A percentile compares a stretch with the other conserved stretches of the same genome.
phyloP scores from a whole-genome alignment of 306 rosid genomes.

The Urtica urens region DNA sequence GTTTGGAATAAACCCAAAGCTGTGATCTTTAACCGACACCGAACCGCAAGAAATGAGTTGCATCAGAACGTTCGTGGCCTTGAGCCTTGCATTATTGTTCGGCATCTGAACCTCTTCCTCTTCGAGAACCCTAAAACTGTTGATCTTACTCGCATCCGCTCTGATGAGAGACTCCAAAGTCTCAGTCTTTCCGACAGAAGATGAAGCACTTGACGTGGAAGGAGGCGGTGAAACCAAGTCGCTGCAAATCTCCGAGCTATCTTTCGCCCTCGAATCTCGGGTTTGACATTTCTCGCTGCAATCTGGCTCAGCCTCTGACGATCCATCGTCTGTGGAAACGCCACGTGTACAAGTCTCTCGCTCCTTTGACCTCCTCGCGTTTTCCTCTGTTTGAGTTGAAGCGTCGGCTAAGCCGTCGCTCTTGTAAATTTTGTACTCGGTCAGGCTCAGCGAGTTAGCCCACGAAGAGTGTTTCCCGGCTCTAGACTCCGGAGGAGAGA shows the following conservation, averaged over 20 bases:
- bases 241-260: slow-evolving; percentile 34
- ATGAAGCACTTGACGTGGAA: slow-evolving; percentile 46
- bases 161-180: slow-evolving; percentile 82
- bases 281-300: slow-evolving; percentile 28
- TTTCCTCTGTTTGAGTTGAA: slow-evolving; percentile 84
- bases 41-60: slow-evolving; percentile 92
- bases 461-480: slow-evolving; percentile 37
- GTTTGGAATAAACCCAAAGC: slow-evolving; percentile 67
- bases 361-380: slow-evolving; percentile 21
- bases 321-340: slow-evolving; percentile 75
- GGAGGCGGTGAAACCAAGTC: slow-evolving; percentile 49
- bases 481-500: slow-evolving; percentile 43
- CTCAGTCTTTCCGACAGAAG: slow-evolving; percentile 71
- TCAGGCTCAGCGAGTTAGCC: slow-evolving; percentile 52
- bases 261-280: slow-evolving; percentile 26
- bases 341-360: slow-evolving; percentile 73
- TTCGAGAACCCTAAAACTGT: slow-evolving; percentile 64
- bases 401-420: slow-evolving; percentile 73
- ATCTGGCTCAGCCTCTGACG: slow-evolving; percentile 41
- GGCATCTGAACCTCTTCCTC: slow-evolving; percentile 56
- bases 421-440: slow-evolving; percentile 64
- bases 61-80: slow-evolving; percentile 63
- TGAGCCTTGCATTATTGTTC: slow-evolving; percentile 43
- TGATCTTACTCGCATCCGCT: slow-evolving; percentile 75
- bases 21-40: slow-evolving; percentile 68